These are phyloP conservation scores for Neopestalotiopsis sp. DNA, from an alignment of 2,329 filamentous ascomycete genomes.

Conservation along the genomic window DNA sequence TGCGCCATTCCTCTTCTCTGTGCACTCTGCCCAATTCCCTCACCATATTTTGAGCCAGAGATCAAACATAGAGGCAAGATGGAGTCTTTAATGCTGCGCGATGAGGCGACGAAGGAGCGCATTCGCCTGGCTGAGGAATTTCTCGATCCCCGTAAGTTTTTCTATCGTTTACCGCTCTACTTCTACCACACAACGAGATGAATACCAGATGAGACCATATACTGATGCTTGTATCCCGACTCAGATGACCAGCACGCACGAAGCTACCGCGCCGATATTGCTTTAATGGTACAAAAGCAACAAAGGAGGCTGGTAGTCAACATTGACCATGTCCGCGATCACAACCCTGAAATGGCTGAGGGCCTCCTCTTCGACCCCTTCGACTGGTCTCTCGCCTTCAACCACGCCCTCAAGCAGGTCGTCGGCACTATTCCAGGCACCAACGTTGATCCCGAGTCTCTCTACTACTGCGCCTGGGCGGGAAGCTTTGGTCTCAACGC, in stretches of 20 bases:
- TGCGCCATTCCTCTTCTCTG: conserved; percentile 2
- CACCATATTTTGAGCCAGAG: background rate
- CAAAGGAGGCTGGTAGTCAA: conserved; percentile 71
- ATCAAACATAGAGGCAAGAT: conserved; percentile 50
- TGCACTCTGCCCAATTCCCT: conserved; percentile 1
- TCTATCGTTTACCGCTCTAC: background rate
- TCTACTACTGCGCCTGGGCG: conserved; percentile 97
- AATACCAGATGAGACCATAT: conserved; percentile 16
- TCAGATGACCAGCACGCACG: conserved; percentile 58
- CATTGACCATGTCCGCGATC: conserved; percentile 89
- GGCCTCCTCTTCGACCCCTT: conserved; percentile 85
- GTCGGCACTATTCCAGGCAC: conserved; percentile 79
- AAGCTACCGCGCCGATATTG: conserved; percentile 90
- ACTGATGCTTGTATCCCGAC: conserved; percentile 30
- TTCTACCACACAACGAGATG: background rate
- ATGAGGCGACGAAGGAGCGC: conserved; percentile 84
- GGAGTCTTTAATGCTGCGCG: conserved; percentile 77
- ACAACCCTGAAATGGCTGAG: conserved; percentile 80
- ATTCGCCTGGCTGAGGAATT: conserved; percentile 90
- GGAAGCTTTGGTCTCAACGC: conserved; percentile 95
- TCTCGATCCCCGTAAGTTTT: conserved; percentile 80
- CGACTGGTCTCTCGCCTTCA: conserved; percentile 86
- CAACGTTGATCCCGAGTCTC: conserved; percentile 77
- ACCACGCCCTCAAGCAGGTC: conserved; percentile 87
- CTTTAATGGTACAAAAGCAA: conserved; percentile 74